Evolutionary conservation across 1,139 yeast species (phyloP), one percentile per base, ranked within the genome.

Genomic region (Kodamaea derodonti): DNA sequence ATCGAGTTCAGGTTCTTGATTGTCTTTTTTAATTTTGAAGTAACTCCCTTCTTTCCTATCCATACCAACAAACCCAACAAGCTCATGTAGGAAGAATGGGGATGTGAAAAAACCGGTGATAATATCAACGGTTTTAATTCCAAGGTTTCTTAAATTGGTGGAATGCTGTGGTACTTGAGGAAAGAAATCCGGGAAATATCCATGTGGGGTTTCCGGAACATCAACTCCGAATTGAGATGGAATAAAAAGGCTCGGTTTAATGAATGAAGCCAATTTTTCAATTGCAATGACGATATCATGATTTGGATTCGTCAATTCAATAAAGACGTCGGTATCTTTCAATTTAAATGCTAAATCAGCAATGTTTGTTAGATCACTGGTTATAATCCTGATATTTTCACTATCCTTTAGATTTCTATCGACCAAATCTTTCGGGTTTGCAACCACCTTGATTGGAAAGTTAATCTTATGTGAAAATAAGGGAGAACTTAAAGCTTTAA

Each of bases 181-280:
- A 20, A 74, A 49, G 44, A 65, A 60, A 1, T 64, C 65, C 3
- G 68, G 66, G 17, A 62, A 53, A 35, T 45, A 39, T 20, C 42
- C 44, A 6, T 45, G 40, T n/a, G n/a, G n/a, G 14, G 49, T 52
- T 12, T 51, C 45, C 8, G 42, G 49, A 22, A 64, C 40, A 33
- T 75, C 76, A 27, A 61, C 49, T 29, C 86, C 86, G 46, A 74
- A 80, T 49, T 78, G 84, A 3, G 84, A 73, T 25, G 85, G 83
- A 37, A 80, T 66, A 52, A 69, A 78, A 27, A 78, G 46, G 50
- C 73, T 70, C 29, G 79, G 78, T 46, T 63, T 67, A 24, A 69
- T 66, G 13, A 49, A 49, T 6, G 52, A 48, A 3, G 71, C 65
- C 4, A 77, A 43, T 34, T 54, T 47, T 42, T 62, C 69, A 25